Evolutionary conservation across 352 stramenopile genomes (phyloP), one percentile per base, ranked within the genome.

Genomic region (Pilasporangium apinafurcum): DNA sequence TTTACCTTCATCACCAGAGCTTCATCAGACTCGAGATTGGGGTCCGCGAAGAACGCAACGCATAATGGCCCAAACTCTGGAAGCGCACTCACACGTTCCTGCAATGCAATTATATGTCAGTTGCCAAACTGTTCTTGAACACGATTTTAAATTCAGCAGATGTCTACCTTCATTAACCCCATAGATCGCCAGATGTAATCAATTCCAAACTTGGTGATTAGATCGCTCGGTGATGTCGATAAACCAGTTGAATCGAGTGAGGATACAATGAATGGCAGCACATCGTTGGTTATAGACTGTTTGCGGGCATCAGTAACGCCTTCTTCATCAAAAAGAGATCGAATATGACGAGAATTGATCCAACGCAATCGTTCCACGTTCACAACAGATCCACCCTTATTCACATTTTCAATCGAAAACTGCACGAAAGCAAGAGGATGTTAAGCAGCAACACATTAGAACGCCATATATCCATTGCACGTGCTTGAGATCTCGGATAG

Each of bases 311-410:
- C 55, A 8, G 53, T 51, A 29, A 62, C 44, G 3, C n/a, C 45
- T 26, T 85, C 67, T 6, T 67, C 66, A 0, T 68, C 65, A 49
- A 94, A 94, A 9, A 92, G 53, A 6, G 70, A 43, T 22, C 83
- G 82, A 30, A 96, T 77, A 43, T 96, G 86, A 25, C 84, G 74
- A 27, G 78, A 92, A 39, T 95, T 95, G 45, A 96, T 91, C 84
- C 84, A 96, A 22, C 78, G 69, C 45, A 95, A 62, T 31, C 81
- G 74, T 45, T 93, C 79, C 8, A 86, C 48, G 46, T 95, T 92
- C 24, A 96, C 86, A 27, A 96, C 76, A 0, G 82, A 92, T 7
- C 86, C 83, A 17, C 79, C 82, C 48, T 94, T 94, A 59, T 94
- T 95, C 39, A 95, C 70, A 28, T 91, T 82, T 12, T 88, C 70